These are phyloP conservation scores for Epithele typhae DNA, from an alignment of 768 basidiomycete genomes.

Conservation along the genomic window DNA sequence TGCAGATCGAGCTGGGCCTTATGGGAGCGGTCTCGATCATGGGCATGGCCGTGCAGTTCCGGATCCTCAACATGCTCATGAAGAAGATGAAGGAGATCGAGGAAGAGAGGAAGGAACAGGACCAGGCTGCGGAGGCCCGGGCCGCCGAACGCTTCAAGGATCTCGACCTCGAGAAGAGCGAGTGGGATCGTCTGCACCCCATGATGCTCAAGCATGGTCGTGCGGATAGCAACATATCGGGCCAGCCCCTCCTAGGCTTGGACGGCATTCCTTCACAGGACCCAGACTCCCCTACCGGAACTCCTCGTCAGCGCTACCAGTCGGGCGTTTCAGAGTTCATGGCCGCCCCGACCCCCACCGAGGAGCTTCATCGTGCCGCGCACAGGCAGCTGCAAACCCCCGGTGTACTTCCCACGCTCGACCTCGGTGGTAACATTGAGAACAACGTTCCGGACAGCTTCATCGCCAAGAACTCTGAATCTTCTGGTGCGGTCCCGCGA, in stretches of 20 bases:
- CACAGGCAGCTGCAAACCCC: constrained; percentile 43
- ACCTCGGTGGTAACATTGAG: constrained; percentile 72
- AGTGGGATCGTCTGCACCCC: constrained; percentile 88
- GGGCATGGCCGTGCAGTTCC: constrained; percentile 88
- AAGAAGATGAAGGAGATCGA: constrained; percentile 76
- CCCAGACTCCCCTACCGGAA: constrained; percentile 46
- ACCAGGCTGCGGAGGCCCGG: constrained; percentile 70
- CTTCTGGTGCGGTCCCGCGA: constrained; percentile 20
- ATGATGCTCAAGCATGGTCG: constrained; percentile 56
- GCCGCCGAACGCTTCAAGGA: constrained; percentile 67
- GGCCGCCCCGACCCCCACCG: constrained; percentile 50
- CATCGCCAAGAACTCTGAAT: constrained; percentile 43
- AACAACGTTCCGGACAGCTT: constrained; percentile 71
- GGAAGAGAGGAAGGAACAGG: constrained; percentile 65
- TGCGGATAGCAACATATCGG: constrained; percentile 59
- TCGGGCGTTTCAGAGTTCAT: constrained; percentile 76
- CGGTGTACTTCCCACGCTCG: constrained; percentile 62
- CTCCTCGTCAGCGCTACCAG: constrained; percentile 49
- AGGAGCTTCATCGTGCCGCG: constrained; percentile 52
- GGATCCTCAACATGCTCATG: constrained; percentile 76
- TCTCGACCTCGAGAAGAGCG: constrained; percentile 64
- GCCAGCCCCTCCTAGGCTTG: constrained; percentile 55
- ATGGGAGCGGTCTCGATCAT: constrained; percentile 79
- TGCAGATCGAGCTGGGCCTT: constrained; percentile 91
- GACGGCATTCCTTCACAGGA: constrained; percentile 36